Evolutionary conservation across 106 monocot species (phyloP), one percentile per base, ranked within the genome.

Genomic region (Alisma plantagoaquatica): DNA sequence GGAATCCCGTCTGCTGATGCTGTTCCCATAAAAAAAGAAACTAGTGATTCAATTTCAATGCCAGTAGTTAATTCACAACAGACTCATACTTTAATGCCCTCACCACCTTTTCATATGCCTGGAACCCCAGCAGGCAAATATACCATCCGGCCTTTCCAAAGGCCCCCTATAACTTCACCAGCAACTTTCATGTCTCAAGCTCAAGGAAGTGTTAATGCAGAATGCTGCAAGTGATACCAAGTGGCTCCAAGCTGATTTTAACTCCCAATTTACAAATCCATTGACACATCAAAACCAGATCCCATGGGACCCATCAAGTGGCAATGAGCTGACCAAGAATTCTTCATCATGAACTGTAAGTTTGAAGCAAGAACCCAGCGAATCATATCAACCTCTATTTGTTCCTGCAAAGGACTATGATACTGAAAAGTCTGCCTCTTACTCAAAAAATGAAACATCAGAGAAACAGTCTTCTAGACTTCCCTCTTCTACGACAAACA

Each of bases 21-120:
- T 32, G 47, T 28, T 71, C 56, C 84, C 28, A 48, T 38, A 72
- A 68, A 73, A 59, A 38, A 71, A 71, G 29, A 31, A 16, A 25
- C n/a, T 67, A 9, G 56, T 59, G n/a, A n/a, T n/a, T n/a, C n/a
- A 17, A 47, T 24, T 43, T 57, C 79, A 58, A 35, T 58, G 32
- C 79, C 68, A 59, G 51, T 46, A 49, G 25, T 53, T 46, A 76
- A 62, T 56, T 79, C 69, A 54, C 75, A 61, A 49, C 74, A 70
- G 49, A 79, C 67, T 23, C 73, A 67, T 20, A 21, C 54, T 41
- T 80, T 63, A 47, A 48, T 56, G 46, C 74, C 77, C 49, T 68
- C 69, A 28, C 7, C 87, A 69, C 58, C 86, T 27, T 77, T 75
- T 47, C 29, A 71, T 19, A 72, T 72, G 59, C 71, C 65, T 66